Base-by-base conservation (phyloP, 108 stramenopile genomes). In the Poteriospumella lacustris region DNA sequence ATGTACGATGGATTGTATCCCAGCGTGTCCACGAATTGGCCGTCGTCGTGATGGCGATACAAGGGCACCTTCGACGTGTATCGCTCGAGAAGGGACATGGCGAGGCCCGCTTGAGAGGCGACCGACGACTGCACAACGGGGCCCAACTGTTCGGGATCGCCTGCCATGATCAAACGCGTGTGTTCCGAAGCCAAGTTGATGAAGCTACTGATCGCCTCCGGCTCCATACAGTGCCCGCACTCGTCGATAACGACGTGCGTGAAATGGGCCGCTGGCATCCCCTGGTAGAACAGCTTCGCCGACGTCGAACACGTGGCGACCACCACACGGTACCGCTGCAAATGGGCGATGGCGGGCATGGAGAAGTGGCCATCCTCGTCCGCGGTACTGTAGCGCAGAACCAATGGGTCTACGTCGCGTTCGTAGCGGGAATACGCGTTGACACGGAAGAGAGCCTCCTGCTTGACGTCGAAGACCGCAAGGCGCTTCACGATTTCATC, bases 101-200 rank as follows among this genome's bases (percentile, higher is more conserved):
- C 12, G 3, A 73, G 47, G 12, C 70, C 70, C 12, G 26, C 47
- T 73, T 73, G 26, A 24, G 5, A 26, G 15, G 70, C 70, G 5
- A 19, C 42, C 9, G 70, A 3, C 33, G 43, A 52, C 5, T 3
- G 9, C 9, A 56, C 24, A 19, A 56, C 47, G 9, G 70, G 70
- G 19, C 44, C 43, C 5, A 73, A 24, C 31, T 73, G 70, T 73
- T 73, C 24, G n/a, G 43, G 70, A 73, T 73, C 70, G 24, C 70
- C 70, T 42, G 70, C 70, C 31, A 73, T 26, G 5, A 73, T 73
- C 9, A 73, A 3, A 9, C 41, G 70, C 28, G 40, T 38, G 36
- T 24, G 5, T 31, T 26, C 12, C 15, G 19, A 15, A 64, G 29
- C 5, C 36, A 64, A 33, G 24, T 64, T 64, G 31, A 64, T 33